These are phyloP conservation scores for Bolboschoenus planiculmis DNA, from an alignment of 176 grass and related monocot species.

Conservation along the genomic window DNA sequence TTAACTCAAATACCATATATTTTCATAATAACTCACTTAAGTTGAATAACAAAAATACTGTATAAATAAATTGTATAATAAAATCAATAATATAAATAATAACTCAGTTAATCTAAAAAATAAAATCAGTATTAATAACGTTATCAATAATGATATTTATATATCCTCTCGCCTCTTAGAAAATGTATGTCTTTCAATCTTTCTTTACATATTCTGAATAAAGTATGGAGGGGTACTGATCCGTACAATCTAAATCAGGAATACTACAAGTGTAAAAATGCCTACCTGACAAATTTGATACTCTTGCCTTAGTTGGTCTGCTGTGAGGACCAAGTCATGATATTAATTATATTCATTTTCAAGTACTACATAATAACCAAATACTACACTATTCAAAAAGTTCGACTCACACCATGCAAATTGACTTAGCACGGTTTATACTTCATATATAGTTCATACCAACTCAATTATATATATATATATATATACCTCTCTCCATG, in stretches of 20 bases:
- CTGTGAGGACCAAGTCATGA: not conserved
- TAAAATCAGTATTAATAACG: no score
- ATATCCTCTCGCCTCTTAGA: no score
- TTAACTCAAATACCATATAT: no score
- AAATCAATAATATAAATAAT: no score
- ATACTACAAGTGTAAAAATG: not conserved
- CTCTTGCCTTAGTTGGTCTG: not conserved
- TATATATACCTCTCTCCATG: not conserved
- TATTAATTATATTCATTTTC: not conserved
- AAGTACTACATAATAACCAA: not conserved
- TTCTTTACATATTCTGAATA: no score
- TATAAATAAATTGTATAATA: no score
- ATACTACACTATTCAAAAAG: not conserved
- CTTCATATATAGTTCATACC: no score
- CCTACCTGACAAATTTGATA: not conserved
- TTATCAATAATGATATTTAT: no score
- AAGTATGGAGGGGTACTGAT: not conserved
- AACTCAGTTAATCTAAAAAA: no score
- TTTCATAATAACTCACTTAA: no score
- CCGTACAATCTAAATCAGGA: not conserved
- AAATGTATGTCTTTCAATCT: no score
- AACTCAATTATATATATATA: not conserved
- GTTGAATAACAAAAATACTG: no score
- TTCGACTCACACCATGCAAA: not conserved
- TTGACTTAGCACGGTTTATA: not conserved